Conservation (phyloP, 345 rosid genomes). For the Brassica carinata region DNA sequence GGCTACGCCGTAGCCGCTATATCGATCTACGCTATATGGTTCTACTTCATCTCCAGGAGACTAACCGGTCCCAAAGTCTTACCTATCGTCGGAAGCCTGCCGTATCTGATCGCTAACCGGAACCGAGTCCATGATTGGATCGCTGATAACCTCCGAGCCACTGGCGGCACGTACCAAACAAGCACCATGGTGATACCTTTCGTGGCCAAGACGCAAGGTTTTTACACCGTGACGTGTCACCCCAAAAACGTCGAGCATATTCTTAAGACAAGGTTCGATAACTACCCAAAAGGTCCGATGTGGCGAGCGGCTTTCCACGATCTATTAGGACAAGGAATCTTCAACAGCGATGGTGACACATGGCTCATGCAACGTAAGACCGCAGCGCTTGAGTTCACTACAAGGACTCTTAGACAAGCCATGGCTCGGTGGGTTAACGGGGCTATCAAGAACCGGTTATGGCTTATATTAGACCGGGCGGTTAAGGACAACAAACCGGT, state of each 20-base stretch:
- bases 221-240: constrained; percentile 83
- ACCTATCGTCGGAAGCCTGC: constrained; percentile 82
- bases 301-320: constrained; percentile 87
- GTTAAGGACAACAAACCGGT: constrained; percentile 46
- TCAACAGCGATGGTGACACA: constrained; percentile 87
- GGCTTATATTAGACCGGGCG: constrained; percentile 70
- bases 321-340: constrained; percentile 83
- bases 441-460: constrained; percentile 76
- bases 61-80: constrained; percentile 71
- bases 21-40: constrained; percentile 70
- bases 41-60: constrained; percentile 58
- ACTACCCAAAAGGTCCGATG: constrained; percentile 85
- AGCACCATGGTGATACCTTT: constrained; percentile 73
- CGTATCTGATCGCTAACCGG: constrained; percentile 59
- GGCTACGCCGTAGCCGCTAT: constrained; percentile 45
- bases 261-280: constrained; percentile 77
- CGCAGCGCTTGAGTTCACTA: constrained; percentile 91
- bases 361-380: constrained; percentile 93
- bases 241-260: constrained; percentile 88
- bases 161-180: constrained; percentile 85
- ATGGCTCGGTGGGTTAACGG: constrained; percentile 95
- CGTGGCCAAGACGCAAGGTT: constrained; percentile 70
- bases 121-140: constrained; percentile 79
- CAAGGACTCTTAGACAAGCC: constrained; percentile 82
- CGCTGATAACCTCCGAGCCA: constrained; percentile 62